Evolutionary conservation across 1,284 basidiomycete genomes (phyloP).

Genomic region (Sporisorium sorghi): DNA sequence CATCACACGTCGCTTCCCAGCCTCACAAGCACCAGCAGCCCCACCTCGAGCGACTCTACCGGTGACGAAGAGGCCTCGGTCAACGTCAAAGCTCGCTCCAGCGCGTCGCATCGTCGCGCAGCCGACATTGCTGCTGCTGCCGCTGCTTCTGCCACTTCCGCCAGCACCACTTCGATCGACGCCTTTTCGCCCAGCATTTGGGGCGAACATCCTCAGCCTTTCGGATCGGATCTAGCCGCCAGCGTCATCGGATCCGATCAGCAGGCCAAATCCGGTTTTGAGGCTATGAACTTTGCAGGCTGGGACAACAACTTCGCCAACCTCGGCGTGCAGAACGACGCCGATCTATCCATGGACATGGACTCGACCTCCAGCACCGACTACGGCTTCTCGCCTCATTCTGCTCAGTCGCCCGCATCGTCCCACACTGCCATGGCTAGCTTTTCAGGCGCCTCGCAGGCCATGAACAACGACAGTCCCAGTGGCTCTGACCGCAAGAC

Average conservation of each 20-base stretch:
- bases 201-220: constrained; percentile 22
- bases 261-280: constrained; percentile 20
- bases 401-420: constrained; percentile 45
- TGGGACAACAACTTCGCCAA: constrained; percentile 44
- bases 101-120: constrained; percentile 18
- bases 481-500: constrained; percentile 47
- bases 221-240: constrained; percentile 22
- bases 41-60: constrained; percentile 47
- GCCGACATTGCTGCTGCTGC: constrained; percentile 11
- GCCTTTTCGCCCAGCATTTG: constrained; percentile 45
- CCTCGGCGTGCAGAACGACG: constrained; percentile 25
- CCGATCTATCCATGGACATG: constrained; percentile 51
- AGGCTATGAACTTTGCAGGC: constrained; percentile 38
- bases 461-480: constrained; percentile 42
- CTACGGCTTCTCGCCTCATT: constrained; percentile 44
- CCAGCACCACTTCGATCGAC: constrained; percentile 6
- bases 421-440: constrained; percentile 41
- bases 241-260: constrained; percentile 8
- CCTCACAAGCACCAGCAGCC: constrained; percentile 45
- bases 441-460: constrained; percentile 29
- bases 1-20: constrained; percentile 43
- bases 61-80: constrained; percentile 40
- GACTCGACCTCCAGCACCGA: constrained; percentile 49
- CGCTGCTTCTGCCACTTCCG: background rate
- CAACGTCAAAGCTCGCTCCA: constrained; percentile 15